Conservation (phyloP, 805 yeast genomes). For the Starmerella floris region DNA sequence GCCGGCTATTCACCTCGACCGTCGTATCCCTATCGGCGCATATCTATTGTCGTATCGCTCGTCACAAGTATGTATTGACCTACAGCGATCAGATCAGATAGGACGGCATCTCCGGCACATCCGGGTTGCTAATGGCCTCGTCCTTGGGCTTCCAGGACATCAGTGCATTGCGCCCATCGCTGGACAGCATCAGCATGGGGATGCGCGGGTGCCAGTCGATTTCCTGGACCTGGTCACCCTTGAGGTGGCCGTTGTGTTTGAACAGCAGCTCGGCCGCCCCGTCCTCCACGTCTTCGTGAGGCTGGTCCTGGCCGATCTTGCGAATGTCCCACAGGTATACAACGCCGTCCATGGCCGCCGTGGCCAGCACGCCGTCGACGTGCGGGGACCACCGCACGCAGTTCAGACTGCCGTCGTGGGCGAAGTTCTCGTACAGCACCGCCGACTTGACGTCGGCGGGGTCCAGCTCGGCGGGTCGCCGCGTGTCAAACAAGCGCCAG, state of each 20-base stretch:
- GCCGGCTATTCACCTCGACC: no score
- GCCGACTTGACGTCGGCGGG: constrained; percentile 8
- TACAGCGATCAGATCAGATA: constrained; percentile 7
- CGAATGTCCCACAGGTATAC: constrained; percentile 69
- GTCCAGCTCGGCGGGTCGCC: constrained; percentile 34
- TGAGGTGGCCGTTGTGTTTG: constrained; percentile 78
- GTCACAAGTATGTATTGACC: no score
- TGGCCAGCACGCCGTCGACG: constrained; percentile 58
- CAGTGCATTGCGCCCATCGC: constrained; percentile 13
- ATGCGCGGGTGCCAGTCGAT: constrained; percentile 16
- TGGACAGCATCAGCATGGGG: constrained; percentile 12
- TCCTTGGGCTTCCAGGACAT: constrained; percentile 17
- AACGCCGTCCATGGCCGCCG: constrained; percentile 56
- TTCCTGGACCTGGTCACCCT: constrained; percentile 28
- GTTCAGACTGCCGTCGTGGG: constrained; percentile 64
- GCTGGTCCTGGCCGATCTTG: constrained; percentile 72
- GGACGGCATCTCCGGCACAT: constrained; percentile 13
- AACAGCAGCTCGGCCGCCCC: constrained; percentile 78
- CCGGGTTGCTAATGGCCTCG: constrained; percentile 5
- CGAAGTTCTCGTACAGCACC: constrained; percentile 55
- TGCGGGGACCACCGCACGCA: constrained; percentile 66
- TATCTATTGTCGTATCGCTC: no score
- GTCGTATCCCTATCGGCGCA: no score
- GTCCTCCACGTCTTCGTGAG: constrained; percentile 78
- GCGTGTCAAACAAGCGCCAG: constrained; percentile 54